phyloP scores from a whole-genome alignment of 73 alveolate species.

The Stentor roeselii region DNA sequence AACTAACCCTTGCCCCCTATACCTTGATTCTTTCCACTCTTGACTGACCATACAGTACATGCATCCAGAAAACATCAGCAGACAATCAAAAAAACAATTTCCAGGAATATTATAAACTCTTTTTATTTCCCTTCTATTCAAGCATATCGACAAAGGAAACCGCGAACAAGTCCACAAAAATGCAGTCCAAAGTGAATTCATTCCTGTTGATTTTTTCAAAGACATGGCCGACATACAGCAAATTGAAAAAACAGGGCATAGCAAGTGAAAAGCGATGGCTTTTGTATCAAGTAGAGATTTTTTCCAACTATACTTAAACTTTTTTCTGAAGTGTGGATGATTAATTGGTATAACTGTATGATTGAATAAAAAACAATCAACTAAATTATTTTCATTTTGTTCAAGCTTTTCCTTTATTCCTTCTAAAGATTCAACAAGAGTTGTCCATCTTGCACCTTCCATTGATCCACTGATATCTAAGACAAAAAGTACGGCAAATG shows the following conservation, averaged over 20 bases:
- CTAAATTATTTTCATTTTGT: background rate
- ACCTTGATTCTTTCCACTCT: conserved; percentile 8
- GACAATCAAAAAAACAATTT: background rate
- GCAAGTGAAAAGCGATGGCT: background rate
- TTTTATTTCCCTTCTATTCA: background rate
- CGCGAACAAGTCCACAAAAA: too few relatives aligned
- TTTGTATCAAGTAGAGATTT: background rate
- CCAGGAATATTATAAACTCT: background rate
- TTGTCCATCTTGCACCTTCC: conserved; percentile 19
- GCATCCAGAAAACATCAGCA: background rate
- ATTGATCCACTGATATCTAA: conserved; percentile 22
- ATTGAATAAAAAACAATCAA: background rate
- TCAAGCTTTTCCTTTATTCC: background rate
- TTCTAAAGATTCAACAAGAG: background rate
- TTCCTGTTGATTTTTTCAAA: background rate
- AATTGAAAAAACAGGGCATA: background rate
- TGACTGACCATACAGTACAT: background rate
- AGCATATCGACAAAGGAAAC: background rate
- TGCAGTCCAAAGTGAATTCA: background rate
- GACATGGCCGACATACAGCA: background rate
- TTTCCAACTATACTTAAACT: background rate
- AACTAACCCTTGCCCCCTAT: background rate
- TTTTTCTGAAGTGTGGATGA: background rate
- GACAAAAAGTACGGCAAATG: background rate
- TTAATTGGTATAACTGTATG: background rate